A percentile compares a stretch with the other conserved stretches of the same genome.
These are phyloP conservation scores for Yamadazyma sp. DNA, from an alignment of 1,139 yeast genomes.

Conservation along the genomic window DNA sequence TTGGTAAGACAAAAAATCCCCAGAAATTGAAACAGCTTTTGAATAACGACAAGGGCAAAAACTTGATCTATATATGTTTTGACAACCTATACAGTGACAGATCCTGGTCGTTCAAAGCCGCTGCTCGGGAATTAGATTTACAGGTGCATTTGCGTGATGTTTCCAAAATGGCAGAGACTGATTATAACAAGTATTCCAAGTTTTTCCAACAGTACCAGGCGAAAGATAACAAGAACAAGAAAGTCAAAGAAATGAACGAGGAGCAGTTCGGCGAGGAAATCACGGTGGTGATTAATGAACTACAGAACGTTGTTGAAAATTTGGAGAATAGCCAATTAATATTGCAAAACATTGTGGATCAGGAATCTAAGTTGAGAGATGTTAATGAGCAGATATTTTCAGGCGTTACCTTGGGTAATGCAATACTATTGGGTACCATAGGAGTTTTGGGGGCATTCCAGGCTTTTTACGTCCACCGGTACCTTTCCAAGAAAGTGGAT, in stretches of 20 bases:
- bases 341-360: slow-evolving; percentile 30
- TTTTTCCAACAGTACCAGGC: slow-evolving; percentile 29
- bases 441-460: slow-evolving; percentile 32
- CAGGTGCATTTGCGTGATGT: slow-evolving; percentile 37
- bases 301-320: slow-evolving; percentile 30
- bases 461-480: slow-evolving; percentile 28
- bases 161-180: slow-evolving; percentile 31
- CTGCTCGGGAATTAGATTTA: slow-evolving; percentile 32
- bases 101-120: slow-evolving; percentile 44
- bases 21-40: slow-evolving; percentile 19
- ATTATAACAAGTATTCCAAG: slow-evolving; percentile 37
- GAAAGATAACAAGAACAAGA: slow-evolving; percentile 11
- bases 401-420: slow-evolving; percentile 31
- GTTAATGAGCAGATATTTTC: slow-evolving; percentile 41
- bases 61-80: slow-evolving; percentile 40
- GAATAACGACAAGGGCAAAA: slow-evolving; percentile 26
- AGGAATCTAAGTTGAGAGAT: slow-evolving; percentile 38
- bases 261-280: slow-evolving; percentile 35
- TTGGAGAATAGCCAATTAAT: slow-evolving; percentile 28
- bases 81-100: slow-evolving; percentile 44
- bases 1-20: slow-evolving; percentile 10
- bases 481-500: slow-evolving; percentile 28
- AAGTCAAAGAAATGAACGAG: slow-evolving; percentile 24
- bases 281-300: slow-evolving; percentile 28
- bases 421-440: slow-evolving; percentile 27